Evolutionary conservation across 345 rosid species (phyloP).

Genomic region (Gossypium bickii): DNA sequence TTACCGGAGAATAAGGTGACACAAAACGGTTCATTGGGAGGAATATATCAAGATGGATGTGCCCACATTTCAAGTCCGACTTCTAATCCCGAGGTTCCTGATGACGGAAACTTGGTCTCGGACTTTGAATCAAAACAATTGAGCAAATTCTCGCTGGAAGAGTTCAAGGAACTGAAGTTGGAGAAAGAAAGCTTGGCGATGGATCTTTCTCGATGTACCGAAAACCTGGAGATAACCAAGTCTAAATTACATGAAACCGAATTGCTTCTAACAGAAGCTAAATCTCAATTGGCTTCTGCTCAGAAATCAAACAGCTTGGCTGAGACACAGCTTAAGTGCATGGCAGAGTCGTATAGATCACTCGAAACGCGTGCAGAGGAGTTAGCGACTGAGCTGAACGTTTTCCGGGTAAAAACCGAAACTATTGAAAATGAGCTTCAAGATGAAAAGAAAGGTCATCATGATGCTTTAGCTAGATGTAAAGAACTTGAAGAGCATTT

Average conservation of each 20-base stretch:
- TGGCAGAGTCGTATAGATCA: conserved; percentile 90
- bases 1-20: conserved; percentile 68
- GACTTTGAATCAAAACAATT: conserved; percentile 41
- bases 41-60: conserved; percentile 54
- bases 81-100: conserved; percentile 78
- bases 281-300: conserved; percentile 61
- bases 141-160: conserved; percentile 52
- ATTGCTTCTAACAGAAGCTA: conserved; percentile 61
- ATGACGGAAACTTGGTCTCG: conserved; percentile 52
- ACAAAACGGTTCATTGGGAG: conserved; percentile 46
- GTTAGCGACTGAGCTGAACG: conserved; percentile 68
- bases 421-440: conserved; percentile 62
- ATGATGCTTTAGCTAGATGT: conserved; percentile 56
- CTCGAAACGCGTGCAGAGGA: conserved; percentile 75
- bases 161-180: conserved; percentile 60
- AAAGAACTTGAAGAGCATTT: conserved; percentile 78
- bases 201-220: conserved; percentile 58
- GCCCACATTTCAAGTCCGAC: conserved; percentile 51
- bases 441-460: conserved; percentile 54
- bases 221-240: conserved; percentile 64
- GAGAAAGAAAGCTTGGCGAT: conserved; percentile 66
- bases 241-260: conserved; percentile 75
- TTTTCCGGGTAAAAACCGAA: conserved; percentile 52
- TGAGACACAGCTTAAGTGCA: conserved; percentile 94
- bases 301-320: conserved; percentile 76